phyloP scores from a whole-genome alignment of 2,329 filamentous ascomycete genomes.

The Penicillium sp. region DNA sequence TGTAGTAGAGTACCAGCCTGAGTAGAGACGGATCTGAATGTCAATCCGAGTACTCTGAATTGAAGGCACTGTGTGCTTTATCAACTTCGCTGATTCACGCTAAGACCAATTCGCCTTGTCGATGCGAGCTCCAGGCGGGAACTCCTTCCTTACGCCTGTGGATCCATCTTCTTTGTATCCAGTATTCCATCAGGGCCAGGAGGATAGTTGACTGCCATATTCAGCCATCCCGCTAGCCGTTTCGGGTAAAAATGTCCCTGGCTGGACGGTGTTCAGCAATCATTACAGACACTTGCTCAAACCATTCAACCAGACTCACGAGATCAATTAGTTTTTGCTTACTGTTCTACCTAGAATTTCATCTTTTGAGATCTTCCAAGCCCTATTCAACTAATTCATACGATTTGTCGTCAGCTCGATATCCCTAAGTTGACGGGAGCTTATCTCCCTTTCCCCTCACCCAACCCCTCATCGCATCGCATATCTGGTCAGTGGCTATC shows the following conservation, averaged over 20 bases:
- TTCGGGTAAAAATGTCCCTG: slow-evolving; percentile 17
- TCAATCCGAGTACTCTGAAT: background rate
- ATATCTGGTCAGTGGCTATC: background rate
- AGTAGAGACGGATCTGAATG: background rate
- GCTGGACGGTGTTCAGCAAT: background rate
- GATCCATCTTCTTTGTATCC: too few species aligned
- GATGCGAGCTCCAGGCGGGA: background rate
- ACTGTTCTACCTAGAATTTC: too few species aligned
- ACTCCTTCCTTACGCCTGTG: background rate
- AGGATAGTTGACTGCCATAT: background rate
- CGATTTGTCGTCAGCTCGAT: too few species aligned
- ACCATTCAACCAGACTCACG: too few species aligned
- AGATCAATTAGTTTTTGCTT: too few species aligned
- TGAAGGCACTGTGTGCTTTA: background rate
- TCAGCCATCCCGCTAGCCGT: slow-evolving; percentile 12
- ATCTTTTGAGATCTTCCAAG: too few species aligned
- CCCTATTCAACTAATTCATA: too few species aligned
- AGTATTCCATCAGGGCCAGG: background rate
- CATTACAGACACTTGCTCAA: too few species aligned
- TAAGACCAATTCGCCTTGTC: background rate
- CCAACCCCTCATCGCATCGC: slow-evolving; percentile 3
- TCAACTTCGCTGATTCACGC: background rate
- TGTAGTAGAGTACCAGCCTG: too few species aligned
- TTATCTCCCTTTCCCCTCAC: background rate
- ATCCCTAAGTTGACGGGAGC: background rate